Evolutionary conservation across 163 green algal species (phyloP).

Genomic region (Scenedesmus sp.): DNA sequence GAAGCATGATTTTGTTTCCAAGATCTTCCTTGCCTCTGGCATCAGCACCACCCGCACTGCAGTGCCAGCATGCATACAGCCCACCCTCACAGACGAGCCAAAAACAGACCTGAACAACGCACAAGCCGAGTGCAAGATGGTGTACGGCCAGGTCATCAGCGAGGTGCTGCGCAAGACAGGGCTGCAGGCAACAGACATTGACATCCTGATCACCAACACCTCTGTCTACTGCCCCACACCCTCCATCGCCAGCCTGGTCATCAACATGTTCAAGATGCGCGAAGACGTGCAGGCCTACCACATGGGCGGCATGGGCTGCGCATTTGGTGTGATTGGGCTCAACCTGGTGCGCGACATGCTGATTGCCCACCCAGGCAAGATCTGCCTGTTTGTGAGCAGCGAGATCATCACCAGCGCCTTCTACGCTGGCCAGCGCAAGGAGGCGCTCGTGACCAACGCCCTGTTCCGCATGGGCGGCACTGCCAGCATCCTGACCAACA

Average conservation of each 20-base stretch:
- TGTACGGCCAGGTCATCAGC: too few relatives aligned
- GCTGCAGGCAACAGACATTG: slow-evolving; percentile 80
- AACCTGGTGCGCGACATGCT: too few relatives aligned
- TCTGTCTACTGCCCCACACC: slow-evolving; percentile 93
- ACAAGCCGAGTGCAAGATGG: slow-evolving; percentile 37
- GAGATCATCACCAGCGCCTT: slow-evolving; percentile 65
- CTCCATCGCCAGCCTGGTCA: slow-evolving; percentile 91
- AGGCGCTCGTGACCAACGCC: slow-evolving; percentile 68
- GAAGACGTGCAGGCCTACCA: slow-evolving; percentile 78
- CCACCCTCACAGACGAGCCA: slow-evolving; percentile 19
- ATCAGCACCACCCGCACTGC: slow-evolving; percentile 48
- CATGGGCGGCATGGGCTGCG: too few relatives aligned
- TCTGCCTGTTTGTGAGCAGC: too few relatives aligned
- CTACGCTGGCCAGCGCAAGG: slow-evolving; percentile 64
- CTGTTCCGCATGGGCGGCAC: slow-evolving; percentile 88
- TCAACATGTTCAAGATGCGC: slow-evolving; percentile 92
- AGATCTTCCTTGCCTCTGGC: slow-evolving; percentile 45
- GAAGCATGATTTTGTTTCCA: too few relatives aligned
- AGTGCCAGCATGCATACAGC: slow-evolving; percentile 59
- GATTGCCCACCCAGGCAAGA: too few relatives aligned
- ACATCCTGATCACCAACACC: slow-evolving; percentile 93
- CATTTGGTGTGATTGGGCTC: too few relatives aligned
- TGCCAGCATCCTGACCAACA: slow-evolving; percentile 92
- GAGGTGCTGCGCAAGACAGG: slow-evolving; percentile 57
- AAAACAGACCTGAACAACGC: slow-evolving; percentile 43